phyloP scores from a whole-genome alignment of 2,329 filamentous ascomycete species.

The Arthroderma uncinatum region DNA sequence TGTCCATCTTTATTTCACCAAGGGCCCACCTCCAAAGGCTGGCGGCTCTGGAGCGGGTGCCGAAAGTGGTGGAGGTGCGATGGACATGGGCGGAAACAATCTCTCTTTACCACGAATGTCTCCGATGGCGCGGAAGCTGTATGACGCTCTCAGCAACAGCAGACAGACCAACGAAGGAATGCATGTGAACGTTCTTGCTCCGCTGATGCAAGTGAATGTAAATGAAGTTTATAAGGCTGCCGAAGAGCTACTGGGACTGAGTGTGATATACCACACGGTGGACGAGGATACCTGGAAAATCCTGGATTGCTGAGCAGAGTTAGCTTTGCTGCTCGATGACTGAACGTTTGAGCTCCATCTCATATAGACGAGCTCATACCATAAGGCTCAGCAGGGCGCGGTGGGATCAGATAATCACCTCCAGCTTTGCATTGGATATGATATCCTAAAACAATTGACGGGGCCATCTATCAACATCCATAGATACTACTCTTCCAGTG shows the following conservation, averaged over 20 bases:
- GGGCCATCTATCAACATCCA: no score
- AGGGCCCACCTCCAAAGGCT: constrained; percentile 45
- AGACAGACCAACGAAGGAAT: constrained; percentile 71
- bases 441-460: no score
- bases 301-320: constrained; percentile 44
- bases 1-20: constrained; percentile 73
- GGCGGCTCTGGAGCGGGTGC: constrained; percentile 38
- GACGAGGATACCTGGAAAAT: constrained; percentile 89
- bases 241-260: constrained; percentile 64
- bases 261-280: constrained; percentile 78
- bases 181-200: constrained; percentile 66
- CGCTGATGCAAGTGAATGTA: constrained; percentile 52
- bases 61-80: constrained; percentile 27
- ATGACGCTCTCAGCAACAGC: constrained; percentile 53
- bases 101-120: constrained; percentile 40
- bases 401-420: no score
- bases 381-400: no score
- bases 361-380: no score
- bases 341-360: neutral
- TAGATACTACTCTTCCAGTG: no score
- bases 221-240: constrained; percentile 64
- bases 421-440: no score
- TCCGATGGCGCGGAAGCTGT: constrained; percentile 56
- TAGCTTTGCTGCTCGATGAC: neutral
- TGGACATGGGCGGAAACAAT: constrained; percentile 16